phyloP scores from a whole-genome alignment of 2,329 filamentous ascomycete genomes.

The Beauveria sp. region DNA sequence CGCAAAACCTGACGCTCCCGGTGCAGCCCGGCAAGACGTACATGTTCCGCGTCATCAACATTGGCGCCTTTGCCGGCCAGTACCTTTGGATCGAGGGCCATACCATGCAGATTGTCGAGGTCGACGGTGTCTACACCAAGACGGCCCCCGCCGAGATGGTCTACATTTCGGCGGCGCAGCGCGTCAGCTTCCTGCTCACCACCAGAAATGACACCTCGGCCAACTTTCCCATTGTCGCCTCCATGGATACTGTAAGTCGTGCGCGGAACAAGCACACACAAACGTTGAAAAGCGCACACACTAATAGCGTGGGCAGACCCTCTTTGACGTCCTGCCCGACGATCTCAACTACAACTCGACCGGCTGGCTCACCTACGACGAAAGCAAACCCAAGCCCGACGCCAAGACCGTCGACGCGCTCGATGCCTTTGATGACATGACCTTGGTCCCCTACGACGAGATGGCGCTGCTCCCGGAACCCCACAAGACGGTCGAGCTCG shows the following conservation, averaged over 20 bases:
- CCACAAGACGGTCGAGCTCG: conserved; percentile 55
- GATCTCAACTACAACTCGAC: conserved; percentile 62
- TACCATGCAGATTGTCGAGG: conserved; percentile 62
- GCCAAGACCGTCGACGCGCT: conserved; percentile 51
- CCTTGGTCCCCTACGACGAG: conserved; percentile 61
- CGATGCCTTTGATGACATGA: conserved; percentile 65
- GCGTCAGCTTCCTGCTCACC: conserved; percentile 55
- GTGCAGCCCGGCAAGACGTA: conserved; percentile 65
- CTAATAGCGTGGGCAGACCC: conserved; percentile 38
- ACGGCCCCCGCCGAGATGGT: conserved; percentile 52
- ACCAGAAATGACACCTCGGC: conserved; percentile 51
- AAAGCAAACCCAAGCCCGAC: conserved; percentile 31
- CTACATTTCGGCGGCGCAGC: conserved; percentile 61
- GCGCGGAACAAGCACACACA: no score
- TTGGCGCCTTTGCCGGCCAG: conserved; percentile 62
- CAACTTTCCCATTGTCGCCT: conserved; percentile 62
- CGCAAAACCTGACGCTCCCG: conserved; percentile 48
- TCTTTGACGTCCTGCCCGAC: conserved; percentile 62
- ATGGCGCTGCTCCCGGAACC: conserved; percentile 52
- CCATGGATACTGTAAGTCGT: conserved; percentile 56
- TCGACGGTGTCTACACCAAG: conserved; percentile 64
- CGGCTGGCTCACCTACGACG: conserved; percentile 55
- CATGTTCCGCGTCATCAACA: conserved; percentile 63
- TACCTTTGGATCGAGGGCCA: conserved; percentile 62
- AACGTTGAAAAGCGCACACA: conserved; percentile 7